Conservation (phyloP, 345 rosid species). For the Euphorbia tirucalli region DNA sequence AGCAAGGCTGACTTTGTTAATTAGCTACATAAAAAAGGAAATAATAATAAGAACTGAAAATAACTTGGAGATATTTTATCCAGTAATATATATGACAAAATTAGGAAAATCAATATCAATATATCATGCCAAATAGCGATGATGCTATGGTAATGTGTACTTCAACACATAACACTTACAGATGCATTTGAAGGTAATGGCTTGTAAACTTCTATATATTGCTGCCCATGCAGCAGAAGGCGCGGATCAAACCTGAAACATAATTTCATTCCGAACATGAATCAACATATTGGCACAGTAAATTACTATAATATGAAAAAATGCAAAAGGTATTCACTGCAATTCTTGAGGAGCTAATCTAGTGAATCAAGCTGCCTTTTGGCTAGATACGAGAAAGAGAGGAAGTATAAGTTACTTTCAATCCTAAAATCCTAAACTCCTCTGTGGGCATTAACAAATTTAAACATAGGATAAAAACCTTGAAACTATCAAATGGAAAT, state of each 20-base stretch:
- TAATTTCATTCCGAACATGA: constrained; percentile 4
- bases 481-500: background rate
- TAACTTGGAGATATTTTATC: background rate
- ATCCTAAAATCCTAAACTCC: background rate
- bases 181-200: constrained; percentile 68
- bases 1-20: constrained; percentile 59
- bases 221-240: constrained; percentile 88
- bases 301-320: background rate
- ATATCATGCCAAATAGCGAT: background rate
- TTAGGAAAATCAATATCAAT: background rate
- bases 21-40: constrained; percentile 49
- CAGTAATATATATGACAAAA: background rate
- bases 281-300: background rate
- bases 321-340: background rate
- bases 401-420: no score
- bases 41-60: background rate
- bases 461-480: background rate
- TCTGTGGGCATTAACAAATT: background rate
- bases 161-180: constrained; percentile 42
- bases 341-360: background rate
- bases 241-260: constrained; percentile 57
- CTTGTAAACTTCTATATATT: constrained; percentile 72
- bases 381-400: no score
- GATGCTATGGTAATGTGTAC: background rate
- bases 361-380: no score